A percentile compares a stretch with the other conserved stretches of the same genome.
Conservation (phyloP, 1,139 yeast species). For the Kurtzmaniella quercitrusa region DNA sequence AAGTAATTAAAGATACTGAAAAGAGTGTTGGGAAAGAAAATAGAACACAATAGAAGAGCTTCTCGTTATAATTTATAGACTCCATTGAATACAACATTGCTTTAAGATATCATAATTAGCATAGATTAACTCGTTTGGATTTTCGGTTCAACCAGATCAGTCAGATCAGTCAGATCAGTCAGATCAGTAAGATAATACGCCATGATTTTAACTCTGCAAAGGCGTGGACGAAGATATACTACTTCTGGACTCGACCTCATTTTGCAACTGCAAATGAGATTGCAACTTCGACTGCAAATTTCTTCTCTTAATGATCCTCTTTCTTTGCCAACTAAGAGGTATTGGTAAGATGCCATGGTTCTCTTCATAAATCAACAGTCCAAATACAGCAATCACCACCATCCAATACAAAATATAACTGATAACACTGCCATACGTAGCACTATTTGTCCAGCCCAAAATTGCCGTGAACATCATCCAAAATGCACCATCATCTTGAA, state of each 20-base stretch:
- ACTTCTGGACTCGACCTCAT: background rate
- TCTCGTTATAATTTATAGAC: constrained; percentile 10
- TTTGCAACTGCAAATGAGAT: background rate
- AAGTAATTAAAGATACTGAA: background rate
- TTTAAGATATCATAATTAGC: no score
- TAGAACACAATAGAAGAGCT: no score
- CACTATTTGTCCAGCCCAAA: constrained; percentile 48
- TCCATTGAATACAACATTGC: constrained; percentile 4
- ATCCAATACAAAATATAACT: constrained; percentile 38
- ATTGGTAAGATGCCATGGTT: constrained; percentile 26
- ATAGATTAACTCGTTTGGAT: no score
- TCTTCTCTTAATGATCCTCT: constrained; percentile 16
- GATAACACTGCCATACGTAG: constrained; percentile 42
- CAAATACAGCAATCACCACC: constrained; percentile 21
- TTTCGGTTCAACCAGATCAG: no score
- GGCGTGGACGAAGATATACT: constrained; percentile 2
- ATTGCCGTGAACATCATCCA: constrained; percentile 46
- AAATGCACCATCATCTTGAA: constrained; percentile 36
- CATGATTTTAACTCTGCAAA: background rate
- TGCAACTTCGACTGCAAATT: background rate
- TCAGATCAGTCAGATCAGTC: no score
- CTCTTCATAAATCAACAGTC: constrained; percentile 28
- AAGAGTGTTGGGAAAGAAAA: background rate
- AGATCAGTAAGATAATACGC: no score
- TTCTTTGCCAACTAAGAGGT: constrained; percentile 22